A percentile compares a stretch with the other conserved stretches of the same genome.
phyloP scores from a whole-genome alignment of 2,329 filamentous ascomycete species.

The Fusarium domesticum region DNA sequence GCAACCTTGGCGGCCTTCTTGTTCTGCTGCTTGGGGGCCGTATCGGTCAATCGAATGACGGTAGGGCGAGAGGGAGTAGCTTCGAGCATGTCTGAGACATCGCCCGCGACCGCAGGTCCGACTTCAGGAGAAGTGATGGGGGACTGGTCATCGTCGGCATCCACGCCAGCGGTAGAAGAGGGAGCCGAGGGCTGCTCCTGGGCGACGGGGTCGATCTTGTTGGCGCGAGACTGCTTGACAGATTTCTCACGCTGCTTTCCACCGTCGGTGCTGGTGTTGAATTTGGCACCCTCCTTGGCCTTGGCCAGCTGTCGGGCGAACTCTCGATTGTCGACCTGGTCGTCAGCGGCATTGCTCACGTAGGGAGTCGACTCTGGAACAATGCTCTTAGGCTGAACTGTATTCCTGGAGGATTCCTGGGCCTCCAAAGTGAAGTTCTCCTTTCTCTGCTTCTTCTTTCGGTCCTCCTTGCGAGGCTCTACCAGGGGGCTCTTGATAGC shows the following conservation, averaged over 20 bases:
- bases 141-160: constrained; percentile 79
- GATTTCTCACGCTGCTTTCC: constrained; percentile 66
- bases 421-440: constrained; percentile 40
- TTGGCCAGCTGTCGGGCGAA: constrained; percentile 73
- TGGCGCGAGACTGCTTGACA: constrained; percentile 65
- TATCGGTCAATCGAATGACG: constrained; percentile 73
- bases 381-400: constrained; percentile 41
- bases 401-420: constrained; percentile 34
- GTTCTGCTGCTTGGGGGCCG: constrained; percentile 61
- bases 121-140: constrained; percentile 64
- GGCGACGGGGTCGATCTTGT: constrained; percentile 45
- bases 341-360: constrained; percentile 36
- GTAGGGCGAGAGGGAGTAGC: constrained; percentile 63
- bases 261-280: constrained; percentile 50
- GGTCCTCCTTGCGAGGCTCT: constrained; percentile 40
- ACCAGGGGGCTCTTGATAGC: constrained; percentile 28
- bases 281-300: constrained; percentile 66
- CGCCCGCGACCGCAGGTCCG: constrained; percentile 56
- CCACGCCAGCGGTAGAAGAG: constrained; percentile 68
- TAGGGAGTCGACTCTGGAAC: constrained; percentile 28
- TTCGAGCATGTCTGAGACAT: constrained; percentile 91
- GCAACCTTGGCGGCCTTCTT: constrained; percentile 59
- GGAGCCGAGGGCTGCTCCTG: constrained; percentile 44
- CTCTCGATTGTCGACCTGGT: constrained; percentile 66
- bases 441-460: constrained; percentile 47